Conservation (phyloP, 768 basidiomycete species). For the Trametes elegans region DNA sequence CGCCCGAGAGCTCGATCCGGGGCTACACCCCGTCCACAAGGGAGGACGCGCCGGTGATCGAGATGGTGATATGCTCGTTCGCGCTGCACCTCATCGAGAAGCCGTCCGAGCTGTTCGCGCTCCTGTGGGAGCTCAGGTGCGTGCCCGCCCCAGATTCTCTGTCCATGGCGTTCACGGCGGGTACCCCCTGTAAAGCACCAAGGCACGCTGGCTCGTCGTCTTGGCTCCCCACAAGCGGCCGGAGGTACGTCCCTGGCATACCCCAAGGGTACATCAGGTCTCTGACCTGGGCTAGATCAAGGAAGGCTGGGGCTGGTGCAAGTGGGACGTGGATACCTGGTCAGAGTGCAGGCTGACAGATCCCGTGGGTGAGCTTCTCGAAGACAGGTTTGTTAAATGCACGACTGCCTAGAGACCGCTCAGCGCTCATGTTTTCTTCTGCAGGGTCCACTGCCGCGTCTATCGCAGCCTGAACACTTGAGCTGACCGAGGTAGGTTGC, state of each 20-base stretch:
- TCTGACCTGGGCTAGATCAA: slow-evolving; percentile 45
- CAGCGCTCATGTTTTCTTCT: neutral
- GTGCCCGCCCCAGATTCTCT: no score
- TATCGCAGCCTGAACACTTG: slow-evolving; percentile 42
- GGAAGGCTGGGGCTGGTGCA: slow-evolving; percentile 63
- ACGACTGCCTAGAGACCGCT: neutral
- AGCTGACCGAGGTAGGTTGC: no score
- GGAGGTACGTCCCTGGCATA: slow-evolving; percentile 41
- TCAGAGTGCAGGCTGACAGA: slow-evolving; percentile 39
- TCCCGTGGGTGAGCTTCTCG: slow-evolving; percentile 42
- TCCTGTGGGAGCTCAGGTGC: slow-evolving; percentile 56
- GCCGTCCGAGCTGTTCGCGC: slow-evolving; percentile 58
- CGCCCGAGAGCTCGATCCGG: slow-evolving; percentile 10
- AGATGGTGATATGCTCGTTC: slow-evolving; percentile 73
- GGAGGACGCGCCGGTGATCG: slow-evolving; percentile 31
- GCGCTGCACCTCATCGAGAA: slow-evolving; percentile 68
- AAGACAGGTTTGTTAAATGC: slow-evolving; percentile 41
- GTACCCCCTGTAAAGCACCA: slow-evolving; percentile 38
- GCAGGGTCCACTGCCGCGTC: slow-evolving; percentile 53
- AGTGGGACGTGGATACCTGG: slow-evolving; percentile 58
- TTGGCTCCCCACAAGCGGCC: slow-evolving; percentile 78
- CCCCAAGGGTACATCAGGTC: neutral
- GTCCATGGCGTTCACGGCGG: no score
- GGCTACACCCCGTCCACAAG: neutral
- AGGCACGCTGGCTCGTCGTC: slow-evolving; percentile 62